Percentiles rank a stretch among this genome's conserved stretches.
These are phyloP conservation scores for Metschnikowia peoriensis DNA, from an alignment of 805 yeast species.

Conservation along the genomic window DNA sequence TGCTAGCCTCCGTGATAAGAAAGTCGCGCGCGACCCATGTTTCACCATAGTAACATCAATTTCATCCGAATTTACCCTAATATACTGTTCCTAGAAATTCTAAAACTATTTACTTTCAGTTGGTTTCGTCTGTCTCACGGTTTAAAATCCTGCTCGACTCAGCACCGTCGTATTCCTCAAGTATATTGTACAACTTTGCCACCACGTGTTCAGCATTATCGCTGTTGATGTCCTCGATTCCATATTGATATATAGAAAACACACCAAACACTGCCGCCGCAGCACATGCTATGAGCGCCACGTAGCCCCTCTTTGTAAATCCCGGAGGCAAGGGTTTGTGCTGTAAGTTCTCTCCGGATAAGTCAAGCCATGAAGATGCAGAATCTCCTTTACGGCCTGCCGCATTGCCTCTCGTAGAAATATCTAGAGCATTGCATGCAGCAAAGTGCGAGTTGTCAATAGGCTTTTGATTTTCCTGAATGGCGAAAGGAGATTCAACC, in stretches of 20 bases:
- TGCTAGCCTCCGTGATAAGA: slow-evolving; percentile 9
- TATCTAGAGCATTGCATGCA: slow-evolving; percentile 47
- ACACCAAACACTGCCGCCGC: slow-evolving; percentile 60
- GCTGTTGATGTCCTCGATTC: slow-evolving; percentile 58
- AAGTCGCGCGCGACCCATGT: slow-evolving; percentile 7
- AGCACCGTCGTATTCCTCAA: slow-evolving; percentile 26
- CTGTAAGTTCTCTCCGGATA: slow-evolving; percentile 61
- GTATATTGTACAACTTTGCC: slow-evolving; percentile 28
- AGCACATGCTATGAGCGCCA: slow-evolving; percentile 57
- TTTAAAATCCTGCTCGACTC: slow-evolving; percentile 15
- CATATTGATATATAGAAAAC: slow-evolving; percentile 57
- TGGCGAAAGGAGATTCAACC: slow-evolving; percentile 63
- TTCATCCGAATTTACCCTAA: background rate
- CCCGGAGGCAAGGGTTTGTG: slow-evolving; percentile 64
- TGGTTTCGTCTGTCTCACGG: background rate
- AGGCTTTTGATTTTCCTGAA: slow-evolving; percentile 30
- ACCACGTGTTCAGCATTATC: slow-evolving; percentile 49
- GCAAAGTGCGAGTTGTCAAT: slow-evolving; percentile 49
- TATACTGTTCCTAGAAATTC: background rate
- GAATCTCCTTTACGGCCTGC: slow-evolving; percentile 55
- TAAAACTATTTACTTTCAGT: background rate
- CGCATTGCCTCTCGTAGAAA: slow-evolving; percentile 62
- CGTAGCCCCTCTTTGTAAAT: slow-evolving; percentile 67
- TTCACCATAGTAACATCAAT: background rate
- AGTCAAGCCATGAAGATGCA: slow-evolving; percentile 49